Evolutionary conservation across 169 alveolate genomes (phyloP), one percentile per base, ranked within the genome.

Genomic region (Plasmodium gallinaceum): DNA sequence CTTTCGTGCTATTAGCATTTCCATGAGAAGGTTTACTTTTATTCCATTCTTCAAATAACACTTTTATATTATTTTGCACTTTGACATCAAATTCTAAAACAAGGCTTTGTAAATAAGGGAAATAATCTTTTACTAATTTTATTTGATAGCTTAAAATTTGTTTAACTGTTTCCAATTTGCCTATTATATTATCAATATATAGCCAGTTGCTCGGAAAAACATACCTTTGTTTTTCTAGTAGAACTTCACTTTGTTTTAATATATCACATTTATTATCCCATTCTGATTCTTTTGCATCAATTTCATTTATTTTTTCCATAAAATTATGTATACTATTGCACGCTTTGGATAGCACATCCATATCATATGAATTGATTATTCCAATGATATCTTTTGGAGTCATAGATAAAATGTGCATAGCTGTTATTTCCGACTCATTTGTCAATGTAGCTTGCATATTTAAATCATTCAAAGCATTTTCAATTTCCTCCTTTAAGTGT

Each of bases 201-300:
- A 96, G 90, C 98, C 99, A 97, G 78, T 97, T 98, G 61, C 66
- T 72, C 10, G 99, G 98, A 78, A 97, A 97, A 39, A 95, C 73
- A 91, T 88, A 98, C 46, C 98, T 93, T 91, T 98, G 98, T 73
- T 97, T 92, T 52, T 96, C 97, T 45, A 98, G 88, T 46, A 98
- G 95, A 43, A 96, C 95, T 80, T 97, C 95, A 60, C 98, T 97
- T 52, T 96, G 95, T 70, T 96, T 96, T 69, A 96, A 94, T 80
- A 95, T 93, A 72, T 96, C 98, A 88, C 97, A 91, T 52, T 95
- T 96, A 0, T 80, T 88, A n/a, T 93, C 89, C 99, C 99, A 97
- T 32, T 91, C 95, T n/a, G 16, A 18, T 20, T 94, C 96, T n/a
- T 95, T 93, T 83, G 92, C 95, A 75, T 94, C 93, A 70, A 96